These are phyloP conservation scores for Phaffia tasmanica DNA, from an alignment of 768 basidiomycete species.

Conservation along the genomic window DNA sequence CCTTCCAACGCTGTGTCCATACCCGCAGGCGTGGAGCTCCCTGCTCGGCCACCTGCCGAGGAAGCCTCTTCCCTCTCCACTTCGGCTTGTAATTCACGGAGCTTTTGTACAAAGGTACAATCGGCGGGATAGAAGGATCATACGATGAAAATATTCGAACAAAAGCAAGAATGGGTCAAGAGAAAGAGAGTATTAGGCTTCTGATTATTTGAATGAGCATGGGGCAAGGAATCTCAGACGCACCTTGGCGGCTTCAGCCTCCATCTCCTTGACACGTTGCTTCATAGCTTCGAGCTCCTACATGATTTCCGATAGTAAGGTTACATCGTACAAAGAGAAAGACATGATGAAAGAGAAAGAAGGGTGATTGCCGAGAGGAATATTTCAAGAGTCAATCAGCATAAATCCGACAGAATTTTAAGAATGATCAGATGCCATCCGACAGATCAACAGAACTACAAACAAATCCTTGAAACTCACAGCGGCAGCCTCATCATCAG, in stretches of 20 bases:
- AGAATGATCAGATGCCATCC: too few species aligned
- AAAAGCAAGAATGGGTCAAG: background rate
- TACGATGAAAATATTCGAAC: background rate
- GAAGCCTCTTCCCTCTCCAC: constrained; percentile 28
- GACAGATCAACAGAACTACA: too few species aligned
- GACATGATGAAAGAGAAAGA: background rate
- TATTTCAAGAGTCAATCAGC: too few species aligned
- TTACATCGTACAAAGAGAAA: background rate
- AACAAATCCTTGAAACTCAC: too few species aligned
- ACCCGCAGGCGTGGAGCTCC: constrained; percentile 16
- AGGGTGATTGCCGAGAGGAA: too few species aligned
- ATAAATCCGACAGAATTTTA: too few species aligned
- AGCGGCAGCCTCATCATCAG: background rate
- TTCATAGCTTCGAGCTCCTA: constrained; percentile 38
- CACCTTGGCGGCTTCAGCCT: constrained; percentile 36
- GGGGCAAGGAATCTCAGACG: constrained; percentile 18
- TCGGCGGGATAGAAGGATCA: background rate
- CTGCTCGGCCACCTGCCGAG: constrained; percentile 26
- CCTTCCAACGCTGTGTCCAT: constrained; percentile 47
- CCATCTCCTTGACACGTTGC: constrained; percentile 37
- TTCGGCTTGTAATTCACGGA: constrained; percentile 28
- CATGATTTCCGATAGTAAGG: background rate
- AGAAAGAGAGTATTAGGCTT: background rate
- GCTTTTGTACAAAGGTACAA: background rate
- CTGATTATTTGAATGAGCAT: constrained; percentile 25